Evolutionary conservation across 169 alveolate species (phyloP), one percentile per base, ranked within the genome.

Genomic region (Perkinsus chesapeaki): DNA sequence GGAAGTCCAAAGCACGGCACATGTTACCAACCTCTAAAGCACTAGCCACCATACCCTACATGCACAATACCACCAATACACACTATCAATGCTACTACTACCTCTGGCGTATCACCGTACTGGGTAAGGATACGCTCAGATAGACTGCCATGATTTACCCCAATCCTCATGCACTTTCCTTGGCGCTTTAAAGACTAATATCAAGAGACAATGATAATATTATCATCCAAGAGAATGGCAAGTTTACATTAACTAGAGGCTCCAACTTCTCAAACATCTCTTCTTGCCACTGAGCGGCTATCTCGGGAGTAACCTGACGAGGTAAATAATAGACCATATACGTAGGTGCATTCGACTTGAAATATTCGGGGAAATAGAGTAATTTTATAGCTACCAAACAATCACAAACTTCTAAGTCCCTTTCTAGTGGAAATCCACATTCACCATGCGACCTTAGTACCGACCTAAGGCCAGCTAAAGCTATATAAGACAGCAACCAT

Each of bases 1-100:
- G 95, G 95, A 96, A 97, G 92, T 95, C 96, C 72, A 94, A 91
- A 34, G 95, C 95, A 34, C 91, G 93, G 94, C 98, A 97, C 60
- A 97, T 93, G 91, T 95, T 97, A 23, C 97, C 97, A 91, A 96
- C 96, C 91, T 97, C 98, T 60, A 96, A 47, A 19, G 98, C 98
- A 0, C 98, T 96, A 95, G 93, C 96, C 91, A 97, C 98, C 98
- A 97, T 96, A 9, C 98, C 98, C 93, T 91, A 72, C 36, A 10
- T 19, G 19, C 9, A 10, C 9, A 47, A 19, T 10, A 10, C 72
- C 72, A 10, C 72, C 72, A 47, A 9, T 10, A 19, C 72, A 9
- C 72, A 10, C 72, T 47, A 47, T 19, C 72, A 47, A 10, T 10
- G 19, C 19, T 47, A 34, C 31, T 12, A 60, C 82, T 23, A 60